These are phyloP conservation scores for Tetrastigma voinierianum DNA, from an alignment of 164 flowering plant species.

Conservation along the genomic window DNA sequence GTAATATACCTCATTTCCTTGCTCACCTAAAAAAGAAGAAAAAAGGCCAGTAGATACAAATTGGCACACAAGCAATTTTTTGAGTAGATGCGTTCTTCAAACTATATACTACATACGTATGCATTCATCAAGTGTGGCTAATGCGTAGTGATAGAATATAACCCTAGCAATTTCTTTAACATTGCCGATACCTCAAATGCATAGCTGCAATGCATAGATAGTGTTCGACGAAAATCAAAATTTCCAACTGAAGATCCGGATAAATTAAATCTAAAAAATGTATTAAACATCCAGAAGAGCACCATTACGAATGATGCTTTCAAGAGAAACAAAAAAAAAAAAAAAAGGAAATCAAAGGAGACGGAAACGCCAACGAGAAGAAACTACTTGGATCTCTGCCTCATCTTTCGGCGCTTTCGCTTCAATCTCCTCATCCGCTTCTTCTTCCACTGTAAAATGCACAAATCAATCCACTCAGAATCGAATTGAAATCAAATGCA, in stretches of 20 bases:
- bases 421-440: constrained; percentile 92
- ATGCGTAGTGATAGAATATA: neutral
- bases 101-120: no score
- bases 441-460: constrained; percentile 71
- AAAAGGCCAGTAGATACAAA: no score
- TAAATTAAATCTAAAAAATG: neutral
- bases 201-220: neutral
- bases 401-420: constrained; percentile 96
- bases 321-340: no score
- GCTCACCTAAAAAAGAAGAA: no score
- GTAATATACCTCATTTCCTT: no score
- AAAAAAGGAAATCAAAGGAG: neutral
- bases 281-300: neutral
- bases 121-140: no score
- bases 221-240: no score
- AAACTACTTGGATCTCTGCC: constrained; percentile 78
- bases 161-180: neutral
- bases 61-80: no score
- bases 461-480: no score
- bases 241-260: neutral
- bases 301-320: neutral
- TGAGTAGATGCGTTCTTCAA: no score
- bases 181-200: neutral
- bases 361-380: neutral
- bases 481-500: neutral